These are phyloP conservation scores for Jatropha podagrica DNA, from an alignment of 441 rosid species.

Conservation along the genomic window DNA sequence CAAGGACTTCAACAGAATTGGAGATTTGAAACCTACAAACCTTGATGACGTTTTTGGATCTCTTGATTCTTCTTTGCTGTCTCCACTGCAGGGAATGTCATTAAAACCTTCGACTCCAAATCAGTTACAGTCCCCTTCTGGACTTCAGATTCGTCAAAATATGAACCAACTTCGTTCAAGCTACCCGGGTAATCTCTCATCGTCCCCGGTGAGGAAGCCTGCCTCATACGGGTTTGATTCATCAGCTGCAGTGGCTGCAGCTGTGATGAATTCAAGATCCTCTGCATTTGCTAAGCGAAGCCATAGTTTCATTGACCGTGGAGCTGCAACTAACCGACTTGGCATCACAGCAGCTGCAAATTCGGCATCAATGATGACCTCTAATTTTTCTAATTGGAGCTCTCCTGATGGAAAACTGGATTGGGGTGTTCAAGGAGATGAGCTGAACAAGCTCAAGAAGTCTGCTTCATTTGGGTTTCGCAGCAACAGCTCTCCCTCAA, in stretches of 20 bases:
- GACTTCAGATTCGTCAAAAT: constrained; percentile 57
- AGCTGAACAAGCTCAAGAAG: constrained; percentile 76
- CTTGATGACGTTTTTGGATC: constrained; percentile 71
- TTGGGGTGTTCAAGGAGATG: constrained; percentile 86
- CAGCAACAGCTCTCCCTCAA: constrained; percentile 32
- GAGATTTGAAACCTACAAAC: constrained; percentile 56
- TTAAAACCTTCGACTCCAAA: constrained; percentile 34
- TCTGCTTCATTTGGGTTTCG: constrained; percentile 75
- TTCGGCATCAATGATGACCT: constrained; percentile 41
- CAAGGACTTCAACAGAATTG: constrained; percentile 39
- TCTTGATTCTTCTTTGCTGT: constrained; percentile 52
- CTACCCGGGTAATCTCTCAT: constrained; percentile 47
- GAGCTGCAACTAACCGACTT: constrained; percentile 35
- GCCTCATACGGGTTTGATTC: constrained; percentile 62
- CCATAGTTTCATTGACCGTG: constrained; percentile 80
- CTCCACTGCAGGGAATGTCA: constrained; percentile 51
- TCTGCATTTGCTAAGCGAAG: constrained; percentile 83
- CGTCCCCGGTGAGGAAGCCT: constrained; percentile 53
- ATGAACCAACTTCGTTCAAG: constrained; percentile 65
- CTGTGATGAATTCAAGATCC: constrained; percentile 81
- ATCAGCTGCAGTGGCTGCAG: constrained; percentile 83
- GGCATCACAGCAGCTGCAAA: constrained; percentile 49
- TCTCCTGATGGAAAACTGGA: constrained; percentile 78
- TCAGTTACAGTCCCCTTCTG: constrained; percentile 63
- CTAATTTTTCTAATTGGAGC: constrained; percentile 67